phyloP scores from a whole-genome alignment of 306 rosid genomes.

The Astragalus glycyphyllos region DNA sequence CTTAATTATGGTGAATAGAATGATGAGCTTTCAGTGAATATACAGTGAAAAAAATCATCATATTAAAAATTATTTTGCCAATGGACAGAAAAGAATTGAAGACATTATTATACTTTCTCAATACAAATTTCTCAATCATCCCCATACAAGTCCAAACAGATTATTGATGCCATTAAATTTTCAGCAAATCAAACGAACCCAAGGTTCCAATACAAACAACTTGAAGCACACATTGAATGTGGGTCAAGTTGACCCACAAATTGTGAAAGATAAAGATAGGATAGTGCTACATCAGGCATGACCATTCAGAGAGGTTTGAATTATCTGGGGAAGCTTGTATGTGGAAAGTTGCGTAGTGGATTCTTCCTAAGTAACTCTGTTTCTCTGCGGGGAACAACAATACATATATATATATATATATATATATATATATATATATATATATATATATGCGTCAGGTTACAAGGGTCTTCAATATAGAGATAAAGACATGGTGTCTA shows the following conservation, averaged over 20 bases:
- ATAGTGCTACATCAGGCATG: background rate
- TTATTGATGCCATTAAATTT: background rate
- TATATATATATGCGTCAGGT: background rate
- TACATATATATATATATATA: too few species aligned
- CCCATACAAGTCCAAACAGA: background rate
- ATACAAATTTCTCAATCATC: background rate
- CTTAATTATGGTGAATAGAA: too few species aligned
- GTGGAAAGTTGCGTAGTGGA: conserved; percentile 86
- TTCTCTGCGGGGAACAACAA: conserved; percentile 58
- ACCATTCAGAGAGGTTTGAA: conserved; percentile 1
- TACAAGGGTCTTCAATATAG: background rate
- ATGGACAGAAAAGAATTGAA: background rate
- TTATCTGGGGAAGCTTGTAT: conserved; percentile 77
- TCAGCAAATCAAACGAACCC: conserved; percentile 34
- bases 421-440: too few species aligned
- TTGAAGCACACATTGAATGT: background rate
- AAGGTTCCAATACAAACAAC: conserved; percentile 15
- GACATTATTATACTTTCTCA: conserved; percentile 1
- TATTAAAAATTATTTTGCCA: background rate
- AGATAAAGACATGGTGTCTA: too few species aligned
- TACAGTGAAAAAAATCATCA: too few species aligned
- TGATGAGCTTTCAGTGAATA: too few species aligned
- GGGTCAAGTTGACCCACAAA: conserved; percentile 35
- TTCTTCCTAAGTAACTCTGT: conserved; percentile 76
- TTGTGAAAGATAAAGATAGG: conserved; percentile 4